phyloP scores from a whole-genome alignment of 192 early-diverging fungal genomes.

The Mortierella antarctica region DNA sequence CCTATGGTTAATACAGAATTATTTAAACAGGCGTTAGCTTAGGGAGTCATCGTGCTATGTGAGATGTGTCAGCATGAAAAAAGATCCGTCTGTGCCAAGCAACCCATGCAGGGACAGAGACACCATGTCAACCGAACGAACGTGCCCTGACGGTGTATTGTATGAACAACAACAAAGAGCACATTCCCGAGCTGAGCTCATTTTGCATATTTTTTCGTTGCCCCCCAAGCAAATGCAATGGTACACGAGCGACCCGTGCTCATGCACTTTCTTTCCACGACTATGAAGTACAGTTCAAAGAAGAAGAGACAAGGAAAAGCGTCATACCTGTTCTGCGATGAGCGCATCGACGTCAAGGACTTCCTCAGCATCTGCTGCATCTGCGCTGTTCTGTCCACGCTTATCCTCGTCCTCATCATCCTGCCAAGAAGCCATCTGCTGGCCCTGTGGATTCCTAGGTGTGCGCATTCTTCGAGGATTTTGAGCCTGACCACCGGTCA shows the following conservation, averaged over 20 bases:
- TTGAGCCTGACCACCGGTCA: background rate
- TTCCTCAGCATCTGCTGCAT: slow-evolving; percentile 28
- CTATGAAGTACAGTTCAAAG: background rate
- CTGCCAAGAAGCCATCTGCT: slow-evolving; percentile 15
- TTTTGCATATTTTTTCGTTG: too few species aligned
- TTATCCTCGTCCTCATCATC: slow-evolving; percentile 14
- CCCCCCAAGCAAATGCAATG: too few species aligned
- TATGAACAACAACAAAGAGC: too few species aligned
- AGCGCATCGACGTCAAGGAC: slow-evolving; percentile 40
- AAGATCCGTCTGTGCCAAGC: too few species aligned
- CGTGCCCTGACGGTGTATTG: too few species aligned
- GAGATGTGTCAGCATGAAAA: too few species aligned
- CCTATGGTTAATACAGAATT: slow-evolving; percentile 5
- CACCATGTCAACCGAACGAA: too few species aligned
- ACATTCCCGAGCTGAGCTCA: too few species aligned
- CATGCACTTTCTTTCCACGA: background rate
- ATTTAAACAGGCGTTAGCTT: background rate
- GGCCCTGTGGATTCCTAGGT: slow-evolving; percentile 25
- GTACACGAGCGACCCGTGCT: background rate
- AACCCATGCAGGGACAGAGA: too few species aligned
- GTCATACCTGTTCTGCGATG: slow-evolving; percentile 40
- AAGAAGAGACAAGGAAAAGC: background rate
- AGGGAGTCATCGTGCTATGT: too few species aligned
- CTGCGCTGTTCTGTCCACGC: background rate
- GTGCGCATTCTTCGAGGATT: slow-evolving; percentile 9